These are phyloP conservation scores for Colletotrichum spaethianum DNA, from an alignment of 2,329 filamentous ascomycete species.

Conservation along the genomic window DNA sequence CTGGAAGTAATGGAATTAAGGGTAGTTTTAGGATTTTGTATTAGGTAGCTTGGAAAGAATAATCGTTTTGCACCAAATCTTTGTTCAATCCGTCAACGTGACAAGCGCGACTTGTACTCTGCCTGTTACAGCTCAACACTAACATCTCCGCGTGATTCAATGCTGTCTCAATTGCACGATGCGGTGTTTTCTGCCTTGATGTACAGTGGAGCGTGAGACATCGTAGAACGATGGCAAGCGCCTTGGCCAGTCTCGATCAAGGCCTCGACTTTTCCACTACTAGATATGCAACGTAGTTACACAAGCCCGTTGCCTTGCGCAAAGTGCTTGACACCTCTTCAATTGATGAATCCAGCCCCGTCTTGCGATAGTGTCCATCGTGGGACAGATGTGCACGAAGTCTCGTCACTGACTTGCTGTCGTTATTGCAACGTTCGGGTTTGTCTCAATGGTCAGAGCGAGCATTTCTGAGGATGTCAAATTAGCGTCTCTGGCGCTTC, in stretches of 20 bases:
- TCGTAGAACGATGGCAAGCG: neutral
- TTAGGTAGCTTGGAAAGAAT: neutral
- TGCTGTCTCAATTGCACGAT: neutral
- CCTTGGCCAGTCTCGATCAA: neutral
- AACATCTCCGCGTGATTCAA: neutral
- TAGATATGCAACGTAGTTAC: no score
- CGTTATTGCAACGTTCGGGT: no score
- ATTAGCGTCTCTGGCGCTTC: neutral
- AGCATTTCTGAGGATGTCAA: neutral
- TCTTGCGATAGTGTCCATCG: neutral
- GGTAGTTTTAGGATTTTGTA: neutral
- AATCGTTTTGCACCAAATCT: neutral
- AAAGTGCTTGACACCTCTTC: neutral
- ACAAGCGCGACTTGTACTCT: neutral
- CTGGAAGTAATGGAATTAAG: neutral
- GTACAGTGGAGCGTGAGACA: no score
- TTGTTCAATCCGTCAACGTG: neutral
- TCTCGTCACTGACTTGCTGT: neutral
- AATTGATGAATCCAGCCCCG: neutral
- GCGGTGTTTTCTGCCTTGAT: neutral
- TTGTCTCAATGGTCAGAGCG: neutral
- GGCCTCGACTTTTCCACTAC: neutral
- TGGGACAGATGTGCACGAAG: neutral
- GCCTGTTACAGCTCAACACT: rapidly evolving
- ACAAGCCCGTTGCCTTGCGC: neutral